Percentiles rank a stretch among this genome's conserved stretches.
phyloP scores from a whole-genome alignment of 306 rosid species.

The Astragalus glycyphyllos region DNA sequence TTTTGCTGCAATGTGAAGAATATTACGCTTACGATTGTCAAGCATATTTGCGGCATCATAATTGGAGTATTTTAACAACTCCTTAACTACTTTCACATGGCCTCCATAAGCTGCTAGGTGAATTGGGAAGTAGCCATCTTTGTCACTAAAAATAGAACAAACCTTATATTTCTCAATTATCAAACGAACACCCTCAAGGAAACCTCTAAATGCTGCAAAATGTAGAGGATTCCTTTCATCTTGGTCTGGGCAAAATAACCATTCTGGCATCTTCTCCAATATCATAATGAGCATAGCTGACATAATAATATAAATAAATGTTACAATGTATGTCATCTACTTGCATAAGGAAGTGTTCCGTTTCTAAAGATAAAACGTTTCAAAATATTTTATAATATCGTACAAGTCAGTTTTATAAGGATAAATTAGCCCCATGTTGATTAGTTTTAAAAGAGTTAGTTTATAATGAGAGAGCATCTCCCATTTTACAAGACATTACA shows the following conservation, averaged over 20 bases:
- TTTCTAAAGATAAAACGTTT: too few relatives aligned
- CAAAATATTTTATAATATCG: too few relatives aligned
- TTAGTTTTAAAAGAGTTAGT: too few relatives aligned
- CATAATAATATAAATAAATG: background rate
- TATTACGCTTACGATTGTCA: constrained; percentile 16
- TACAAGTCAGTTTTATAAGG: too few relatives aligned
- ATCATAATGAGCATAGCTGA: background rate
- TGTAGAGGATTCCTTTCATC: constrained; percentile 32
- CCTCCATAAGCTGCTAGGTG: constrained; percentile 40
- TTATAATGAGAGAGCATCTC: too few relatives aligned
- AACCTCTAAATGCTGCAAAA: constrained; percentile 42
- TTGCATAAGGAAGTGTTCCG: too few relatives aligned
- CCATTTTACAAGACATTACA: too few relatives aligned
- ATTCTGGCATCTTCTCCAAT: background rate
- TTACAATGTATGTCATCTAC: too few relatives aligned
- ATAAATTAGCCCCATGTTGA: too few relatives aligned
- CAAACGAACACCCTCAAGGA: constrained; percentile 29
- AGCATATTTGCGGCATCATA: constrained; percentile 34
- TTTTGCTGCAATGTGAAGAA: constrained; percentile 37
- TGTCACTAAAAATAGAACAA: constrained; percentile 15
- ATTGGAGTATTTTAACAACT: constrained; percentile 18
- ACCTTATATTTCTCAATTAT: background rate
- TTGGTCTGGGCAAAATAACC: constrained; percentile 11
- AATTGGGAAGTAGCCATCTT: constrained; percentile 21
- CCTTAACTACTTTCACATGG: background rate